Percentiles rank a stretch among this genome's conserved stretches.
These are phyloP conservation scores for Cinnamomum chago DNA, from an alignment of 164 flowering plant genomes.

Conservation along the genomic window DNA sequence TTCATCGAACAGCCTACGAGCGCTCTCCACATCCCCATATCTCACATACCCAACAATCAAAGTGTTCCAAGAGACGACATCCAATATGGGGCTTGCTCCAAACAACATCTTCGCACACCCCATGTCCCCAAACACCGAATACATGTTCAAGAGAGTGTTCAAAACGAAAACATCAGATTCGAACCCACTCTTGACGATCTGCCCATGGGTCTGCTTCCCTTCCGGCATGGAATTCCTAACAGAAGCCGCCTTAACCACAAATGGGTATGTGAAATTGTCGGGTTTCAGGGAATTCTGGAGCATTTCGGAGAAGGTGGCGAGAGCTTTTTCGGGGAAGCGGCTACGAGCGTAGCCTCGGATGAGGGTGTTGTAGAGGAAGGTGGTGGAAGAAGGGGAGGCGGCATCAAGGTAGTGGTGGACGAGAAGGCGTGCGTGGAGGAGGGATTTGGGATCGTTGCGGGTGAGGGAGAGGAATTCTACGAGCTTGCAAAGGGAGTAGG, in stretches of 20 bases:
- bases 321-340: conserved; percentile 10
- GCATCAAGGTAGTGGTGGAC: conserved; percentile 2
- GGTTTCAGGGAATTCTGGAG: conserved; percentile 11
- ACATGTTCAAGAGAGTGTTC: conserved; percentile 21
- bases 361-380: conserved; percentile 22
- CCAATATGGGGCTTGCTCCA: conserved; percentile 12
- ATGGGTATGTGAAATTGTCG: conserved; percentile 26
- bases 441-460: conserved; percentile 7
- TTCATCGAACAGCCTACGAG: conserved; percentile 27
- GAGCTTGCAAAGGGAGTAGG: conserved; percentile 18
- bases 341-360: conserved; percentile 14
- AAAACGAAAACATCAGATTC: conserved; percentile 16
- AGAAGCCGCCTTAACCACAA: conserved; percentile 19
- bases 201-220: conserved; percentile 24
- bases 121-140: conserved; percentile 14
- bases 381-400: conserved; percentile 6
- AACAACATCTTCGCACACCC: conserved; percentile 21
- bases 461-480: conserved; percentile 17
- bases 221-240: neutral
- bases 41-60: conserved; percentile 31
- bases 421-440: conserved; percentile 18
- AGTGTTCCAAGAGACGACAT: conserved; percentile 35
- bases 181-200: conserved; percentile 15
- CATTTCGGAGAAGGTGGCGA: conserved; percentile 17
- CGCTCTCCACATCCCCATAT: conserved; percentile 22